Conservation (phyloP, 2,329 filamentous ascomycete species). For the Fusarium sp. region DNA sequence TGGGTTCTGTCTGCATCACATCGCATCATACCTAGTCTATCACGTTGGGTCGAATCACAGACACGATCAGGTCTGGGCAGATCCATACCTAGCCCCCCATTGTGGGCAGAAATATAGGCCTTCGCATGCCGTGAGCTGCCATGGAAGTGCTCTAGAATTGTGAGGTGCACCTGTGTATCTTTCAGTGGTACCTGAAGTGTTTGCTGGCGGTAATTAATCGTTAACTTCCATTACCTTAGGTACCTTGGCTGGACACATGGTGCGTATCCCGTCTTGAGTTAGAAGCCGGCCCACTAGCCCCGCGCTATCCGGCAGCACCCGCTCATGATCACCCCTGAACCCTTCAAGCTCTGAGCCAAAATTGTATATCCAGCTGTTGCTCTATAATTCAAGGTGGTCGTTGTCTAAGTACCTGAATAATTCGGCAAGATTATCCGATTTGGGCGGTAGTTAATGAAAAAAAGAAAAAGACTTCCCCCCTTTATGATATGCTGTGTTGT, state of each 20-base stretch:
- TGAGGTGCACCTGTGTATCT: slow-evolving; percentile 12
- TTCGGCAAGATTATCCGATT: background rate
- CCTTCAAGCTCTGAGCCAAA: slow-evolving; percentile 24
- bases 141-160: slow-evolving; percentile 18
- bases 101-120: background rate
- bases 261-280: slow-evolving; percentile 14
- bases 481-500: background rate
- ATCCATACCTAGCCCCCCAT: background rate
- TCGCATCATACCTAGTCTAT: slow-evolving; percentile 23
- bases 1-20: slow-evolving; percentile 24
- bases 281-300: slow-evolving; percentile 30
- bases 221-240: background rate
- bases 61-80: background rate
- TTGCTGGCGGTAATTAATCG: slow-evolving; percentile 1
- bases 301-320: slow-evolving; percentile 40
- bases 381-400: background rate
- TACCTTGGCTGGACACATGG: background rate
- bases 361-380: slow-evolving; percentile 2
- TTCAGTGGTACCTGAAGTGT: slow-evolving; percentile 7
- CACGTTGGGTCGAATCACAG: slow-evolving; percentile 14
- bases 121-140: background rate
- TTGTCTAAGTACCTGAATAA: background rate
- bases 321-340: slow-evolving; percentile 34
- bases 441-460: background rate
- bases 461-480: background rate